Conservation (phyloP, 495 filamentous ascomycete species). For the Penicilliopsis zonata region DNA sequence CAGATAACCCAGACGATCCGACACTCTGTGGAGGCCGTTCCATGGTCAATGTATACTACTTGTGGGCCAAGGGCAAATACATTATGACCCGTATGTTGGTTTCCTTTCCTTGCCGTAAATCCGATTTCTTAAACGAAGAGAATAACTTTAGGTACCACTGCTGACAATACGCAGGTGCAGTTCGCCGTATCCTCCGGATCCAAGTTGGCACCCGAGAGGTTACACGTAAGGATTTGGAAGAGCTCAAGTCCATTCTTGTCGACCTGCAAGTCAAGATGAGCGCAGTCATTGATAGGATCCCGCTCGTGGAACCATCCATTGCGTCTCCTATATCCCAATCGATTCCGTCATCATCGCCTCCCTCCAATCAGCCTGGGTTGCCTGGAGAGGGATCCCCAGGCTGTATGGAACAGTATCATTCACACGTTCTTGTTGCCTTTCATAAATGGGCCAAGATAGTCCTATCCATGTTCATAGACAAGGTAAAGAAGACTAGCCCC, state of each 20-base stretch:
- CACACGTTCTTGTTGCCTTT: constrained; percentile 29
- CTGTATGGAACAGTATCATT: constrained; percentile 35
- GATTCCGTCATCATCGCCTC: constrained; percentile 18
- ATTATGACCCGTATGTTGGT: constrained; percentile 31
- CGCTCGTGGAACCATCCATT: constrained; percentile 9
- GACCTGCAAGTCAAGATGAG: constrained; percentile 33
- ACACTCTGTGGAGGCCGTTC: constrained; percentile 31
- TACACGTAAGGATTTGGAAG: constrained; percentile 32
- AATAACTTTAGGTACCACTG: constrained; percentile 4
- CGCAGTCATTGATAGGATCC: constrained; percentile 30
- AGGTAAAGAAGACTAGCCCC: constrained; percentile 11
- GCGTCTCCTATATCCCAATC: constrained; percentile 12
- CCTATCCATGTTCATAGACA: constrained; percentile 32
- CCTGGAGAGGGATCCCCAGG: constrained; percentile 24
- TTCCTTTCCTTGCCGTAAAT: background rate
- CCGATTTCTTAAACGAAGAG: background rate
- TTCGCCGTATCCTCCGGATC: constrained; percentile 32
- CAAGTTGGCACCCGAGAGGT: constrained; percentile 33
- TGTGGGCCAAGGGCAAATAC: constrained; percentile 34
- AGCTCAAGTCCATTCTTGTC: constrained; percentile 29
- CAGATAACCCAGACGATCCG: constrained; percentile 33
- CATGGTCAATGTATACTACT: constrained; percentile 36
- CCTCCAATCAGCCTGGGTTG: constrained; percentile 16
- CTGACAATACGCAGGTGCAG: constrained; percentile 20
- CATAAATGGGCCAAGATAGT: constrained; percentile 37